Evolutionary conservation across 129 eudicot species (phyloP).

Genomic region (Deinandra increscens): DNA sequence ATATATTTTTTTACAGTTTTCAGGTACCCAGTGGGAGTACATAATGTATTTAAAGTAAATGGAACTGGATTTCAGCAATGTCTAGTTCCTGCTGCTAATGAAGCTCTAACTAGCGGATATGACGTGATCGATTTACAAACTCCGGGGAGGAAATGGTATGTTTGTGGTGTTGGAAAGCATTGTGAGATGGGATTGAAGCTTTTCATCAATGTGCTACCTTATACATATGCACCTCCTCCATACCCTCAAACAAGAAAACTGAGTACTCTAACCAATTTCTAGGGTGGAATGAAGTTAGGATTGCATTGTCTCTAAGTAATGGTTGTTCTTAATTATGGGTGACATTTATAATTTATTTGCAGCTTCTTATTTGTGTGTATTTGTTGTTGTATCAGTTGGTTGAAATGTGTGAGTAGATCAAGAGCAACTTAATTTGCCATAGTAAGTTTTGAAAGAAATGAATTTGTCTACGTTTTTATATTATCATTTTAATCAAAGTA

Average conservation of each 20-base stretch:
- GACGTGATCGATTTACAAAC: constrained; percentile 30
- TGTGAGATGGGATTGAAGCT: constrained; percentile 32
- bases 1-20: constrained; percentile 35
- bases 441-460: neutral
- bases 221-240: constrained; percentile 29
- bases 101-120: constrained; percentile 27
- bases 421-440: neutral
- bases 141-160: constrained; percentile 41
- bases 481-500: neutral
- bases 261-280: constrained; percentile 17
- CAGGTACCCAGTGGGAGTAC: constrained; percentile 35
- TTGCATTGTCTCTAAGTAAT: no score
- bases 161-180: constrained; percentile 34
- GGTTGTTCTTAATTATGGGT: neutral
- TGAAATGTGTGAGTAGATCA: neutral
- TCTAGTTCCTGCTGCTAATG: constrained; percentile 24
- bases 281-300: constrained; percentile 11
- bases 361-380: neutral
- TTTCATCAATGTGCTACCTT: constrained; percentile 34
- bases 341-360: neutral
- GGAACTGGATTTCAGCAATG: constrained; percentile 26
- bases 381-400: neutral
- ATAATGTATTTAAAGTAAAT: constrained; percentile 40
- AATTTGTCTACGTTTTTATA: neutral
- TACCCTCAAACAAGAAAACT: constrained; percentile 19